These are phyloP conservation scores for Suillus subaureus DNA, from an alignment of 768 basidiomycete genomes.

Conservation along the genomic window DNA sequence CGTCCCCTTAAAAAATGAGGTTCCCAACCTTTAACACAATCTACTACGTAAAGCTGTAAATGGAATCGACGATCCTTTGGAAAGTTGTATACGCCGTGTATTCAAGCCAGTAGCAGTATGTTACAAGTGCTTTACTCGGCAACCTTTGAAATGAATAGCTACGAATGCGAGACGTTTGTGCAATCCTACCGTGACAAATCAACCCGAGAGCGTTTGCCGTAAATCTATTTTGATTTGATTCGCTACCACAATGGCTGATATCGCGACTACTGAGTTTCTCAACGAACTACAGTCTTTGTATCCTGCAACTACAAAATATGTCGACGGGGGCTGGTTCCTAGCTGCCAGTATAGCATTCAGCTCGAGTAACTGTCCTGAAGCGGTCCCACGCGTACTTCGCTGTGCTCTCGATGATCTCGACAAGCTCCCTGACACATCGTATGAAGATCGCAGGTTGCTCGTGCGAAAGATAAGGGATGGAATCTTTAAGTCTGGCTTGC, in stretches of 20 bases:
- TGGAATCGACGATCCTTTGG: background rate
- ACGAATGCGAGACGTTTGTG: no score
- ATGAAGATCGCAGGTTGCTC: slow-evolving; percentile 43
- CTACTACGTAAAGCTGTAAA: background rate
- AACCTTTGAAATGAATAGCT: no score
- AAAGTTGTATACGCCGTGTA: background rate
- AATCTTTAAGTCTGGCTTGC: slow-evolving; percentile 60
- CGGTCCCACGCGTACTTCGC: slow-evolving; percentile 55
- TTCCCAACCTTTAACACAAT: slow-evolving; percentile 45
- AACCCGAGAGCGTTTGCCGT: background rate
- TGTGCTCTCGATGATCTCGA: slow-evolving; percentile 49
- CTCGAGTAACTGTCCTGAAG: slow-evolving; percentile 61
- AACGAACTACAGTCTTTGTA: slow-evolving; percentile 46
- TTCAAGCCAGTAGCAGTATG: background rate
- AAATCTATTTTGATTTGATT: background rate
- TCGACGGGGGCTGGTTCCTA: slow-evolving; percentile 59
- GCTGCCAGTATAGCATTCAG: slow-evolving; percentile 58
- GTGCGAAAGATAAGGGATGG: slow-evolving; percentile 61
- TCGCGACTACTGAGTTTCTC: slow-evolving; percentile 47
- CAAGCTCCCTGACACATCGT: slow-evolving; percentile 21
- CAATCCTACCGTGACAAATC: no score
- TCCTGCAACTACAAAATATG: slow-evolving; percentile 33
- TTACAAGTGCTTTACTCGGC: no score
- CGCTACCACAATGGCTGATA: slow-evolving; percentile 20
- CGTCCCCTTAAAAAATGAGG: slow-evolving; percentile 50